A percentile compares a stretch with the other conserved stretches of the same genome.
Evolutionary conservation across 2,329 filamentous ascomycete species (phyloP).

Genomic region (Metarhizium album): DNA sequence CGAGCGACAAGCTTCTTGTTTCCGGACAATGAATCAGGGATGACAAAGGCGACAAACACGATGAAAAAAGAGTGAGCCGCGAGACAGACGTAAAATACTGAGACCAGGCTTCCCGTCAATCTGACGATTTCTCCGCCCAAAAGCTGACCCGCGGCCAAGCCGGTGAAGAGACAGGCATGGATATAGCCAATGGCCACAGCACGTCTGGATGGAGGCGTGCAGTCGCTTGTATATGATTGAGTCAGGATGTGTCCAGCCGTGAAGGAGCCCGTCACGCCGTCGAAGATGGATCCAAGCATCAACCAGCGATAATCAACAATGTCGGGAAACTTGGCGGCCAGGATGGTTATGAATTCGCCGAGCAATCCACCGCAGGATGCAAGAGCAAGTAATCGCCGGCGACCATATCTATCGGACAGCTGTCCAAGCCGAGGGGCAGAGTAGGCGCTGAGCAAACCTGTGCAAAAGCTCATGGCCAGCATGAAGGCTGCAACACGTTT

Average conservation of each 20-base stretch:
- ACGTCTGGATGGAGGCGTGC: conserved; percentile 67
- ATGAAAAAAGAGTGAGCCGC: conserved; percentile 66
- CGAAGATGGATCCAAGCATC: conserved; percentile 63
- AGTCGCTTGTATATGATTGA: conserved; percentile 84
- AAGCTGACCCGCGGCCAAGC: conserved; percentile 80
- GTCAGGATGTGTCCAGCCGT: conserved; percentile 66
- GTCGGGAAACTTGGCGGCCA: conserved; percentile 67
- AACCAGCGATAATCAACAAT: conserved; percentile 67
- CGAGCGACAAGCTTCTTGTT: conserved; percentile 59
- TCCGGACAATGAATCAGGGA: conserved; percentile 78
- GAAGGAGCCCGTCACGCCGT: conserved; percentile 82
- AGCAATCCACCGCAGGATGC: conserved; percentile 64
- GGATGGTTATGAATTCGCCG: conserved; percentile 65
- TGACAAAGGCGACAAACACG: conserved; percentile 54
- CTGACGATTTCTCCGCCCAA: conserved; percentile 71
- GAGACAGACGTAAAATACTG: conserved; percentile 76
- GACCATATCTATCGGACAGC: conserved; percentile 77
- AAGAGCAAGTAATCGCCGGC: conserved; percentile 62
- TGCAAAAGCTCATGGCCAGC: conserved; percentile 61
- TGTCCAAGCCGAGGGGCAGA: conserved; percentile 74
- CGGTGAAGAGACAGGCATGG: conserved; percentile 77
- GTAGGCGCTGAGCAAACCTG: conserved; percentile 69
- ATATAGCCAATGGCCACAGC: conserved; percentile 82
- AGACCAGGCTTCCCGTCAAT: conserved; percentile 60
- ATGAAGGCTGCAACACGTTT: conserved; percentile 67